These are phyloP conservation scores for Nigrospora sphaerica DNA, from an alignment of 2,329 filamentous ascomycete genomes.

Conservation along the genomic window DNA sequence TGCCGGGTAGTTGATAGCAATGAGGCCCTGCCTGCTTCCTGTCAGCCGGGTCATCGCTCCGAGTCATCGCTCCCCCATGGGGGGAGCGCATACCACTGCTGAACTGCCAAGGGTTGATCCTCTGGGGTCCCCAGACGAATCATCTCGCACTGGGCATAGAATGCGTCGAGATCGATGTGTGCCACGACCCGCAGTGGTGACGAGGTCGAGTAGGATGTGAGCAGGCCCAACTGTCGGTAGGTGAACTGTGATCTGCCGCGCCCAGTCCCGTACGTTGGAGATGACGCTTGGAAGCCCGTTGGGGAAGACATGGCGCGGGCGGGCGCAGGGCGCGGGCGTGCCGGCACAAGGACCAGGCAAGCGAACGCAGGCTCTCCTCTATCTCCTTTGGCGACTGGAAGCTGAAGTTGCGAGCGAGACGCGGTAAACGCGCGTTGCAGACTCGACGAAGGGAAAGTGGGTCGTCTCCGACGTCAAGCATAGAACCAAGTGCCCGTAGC, in stretches of 20 bases:
- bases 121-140: slow-evolving; percentile 70
- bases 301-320: background rate
- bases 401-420: no score
- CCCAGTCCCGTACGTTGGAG: background rate
- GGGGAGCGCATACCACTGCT: slow-evolving; percentile 63
- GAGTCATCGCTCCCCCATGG: background rate
- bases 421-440: no score
- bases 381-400: no score
- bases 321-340: no score
- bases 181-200: background rate
- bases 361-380: no score
- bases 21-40: slow-evolving; percentile 67
- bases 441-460: no score
- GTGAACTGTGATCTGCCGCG: slow-evolving; percentile 1
- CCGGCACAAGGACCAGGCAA: no score
- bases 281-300: background rate
- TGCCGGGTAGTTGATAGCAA: slow-evolving; percentile 93
- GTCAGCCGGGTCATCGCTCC: slow-evolving; percentile 11
- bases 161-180: slow-evolving; percentile 75
- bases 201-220: slow-evolving; percentile 3
- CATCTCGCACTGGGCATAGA: slow-evolving; percentile 96
- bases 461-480: no score
- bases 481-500: no score
- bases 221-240: background rate
- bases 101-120: slow-evolving; percentile 79